Evolutionary conservation across 1,284 basidiomycete genomes (phyloP).

Genomic region (Malassezia sympodialis): DNA sequence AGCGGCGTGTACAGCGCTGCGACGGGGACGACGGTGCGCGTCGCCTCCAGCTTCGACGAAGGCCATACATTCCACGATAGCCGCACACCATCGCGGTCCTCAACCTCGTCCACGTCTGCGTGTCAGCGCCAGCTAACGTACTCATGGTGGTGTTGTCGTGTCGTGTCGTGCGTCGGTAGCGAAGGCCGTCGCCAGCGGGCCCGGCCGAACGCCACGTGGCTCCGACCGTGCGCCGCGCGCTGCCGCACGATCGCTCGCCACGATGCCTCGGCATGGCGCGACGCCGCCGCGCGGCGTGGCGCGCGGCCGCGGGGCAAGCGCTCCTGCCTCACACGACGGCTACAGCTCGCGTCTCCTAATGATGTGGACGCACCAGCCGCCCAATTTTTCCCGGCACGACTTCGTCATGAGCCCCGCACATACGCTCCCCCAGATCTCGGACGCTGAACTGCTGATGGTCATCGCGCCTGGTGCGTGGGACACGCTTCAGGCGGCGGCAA

Average conservation of each 20-base stretch:
- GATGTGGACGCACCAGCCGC: constrained; percentile 44
- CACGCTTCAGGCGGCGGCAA: neutral
- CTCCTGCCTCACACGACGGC: neutral
- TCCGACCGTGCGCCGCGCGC: neutral
- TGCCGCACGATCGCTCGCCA: neutral
- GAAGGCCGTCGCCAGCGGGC: neutral
- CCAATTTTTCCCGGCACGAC: constrained; percentile 39
- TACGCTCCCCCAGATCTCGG: constrained; percentile 28
- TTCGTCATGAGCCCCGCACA: constrained; percentile 41
- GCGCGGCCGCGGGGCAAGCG: neutral
- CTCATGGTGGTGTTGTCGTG: constrained; percentile 6
- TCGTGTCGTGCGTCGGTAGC: constrained; percentile 4
- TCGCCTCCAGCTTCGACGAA: constrained; percentile 91
- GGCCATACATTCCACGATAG: constrained; percentile 97
- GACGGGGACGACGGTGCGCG: constrained; percentile 93
- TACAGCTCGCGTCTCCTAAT: constrained; percentile 13
- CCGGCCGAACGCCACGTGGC: constrained; percentile 14
- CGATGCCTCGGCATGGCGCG: neutral
- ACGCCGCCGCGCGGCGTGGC: neutral
- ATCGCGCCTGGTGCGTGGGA: neutral
- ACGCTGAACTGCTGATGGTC: constrained; percentile 37
- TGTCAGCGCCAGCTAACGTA: constrained; percentile 4
- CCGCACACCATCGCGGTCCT: constrained; percentile 49
- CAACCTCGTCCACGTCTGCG: constrained; percentile 46
- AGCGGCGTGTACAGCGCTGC: constrained; percentile 94